Evolutionary conservation across 2,329 filamentous ascomycete genomes (phyloP).

Genomic region (Talaromyces sp.): DNA sequence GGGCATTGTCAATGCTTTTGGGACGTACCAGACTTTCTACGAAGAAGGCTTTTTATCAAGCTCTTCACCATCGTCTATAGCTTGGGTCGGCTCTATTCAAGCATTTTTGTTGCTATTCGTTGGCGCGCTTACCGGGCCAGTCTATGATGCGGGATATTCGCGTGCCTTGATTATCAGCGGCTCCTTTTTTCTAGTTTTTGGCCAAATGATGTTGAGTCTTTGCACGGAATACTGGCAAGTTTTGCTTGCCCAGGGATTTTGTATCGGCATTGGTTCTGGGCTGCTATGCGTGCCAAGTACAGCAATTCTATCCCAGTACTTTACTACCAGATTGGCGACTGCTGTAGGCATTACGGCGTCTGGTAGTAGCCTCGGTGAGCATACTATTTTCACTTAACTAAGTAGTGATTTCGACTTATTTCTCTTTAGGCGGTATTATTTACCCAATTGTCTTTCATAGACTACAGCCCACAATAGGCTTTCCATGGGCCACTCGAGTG

Average conservation of each 20-base stretch:
- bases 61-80: constrained; percentile 31
- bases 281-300: constrained; percentile 25
- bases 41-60: constrained; percentile 21
- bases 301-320: constrained; percentile 23
- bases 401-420: not conserved
- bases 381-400: not conserved
- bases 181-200: constrained; percentile 31
- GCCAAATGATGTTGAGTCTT: constrained; percentile 43
- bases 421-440: constrained; percentile 48
- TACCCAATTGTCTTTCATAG: constrained; percentile 59
- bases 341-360: constrained; percentile 24
- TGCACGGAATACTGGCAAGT: constrained; percentile 44
- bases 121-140: constrained; percentile 35
- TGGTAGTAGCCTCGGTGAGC: constrained; percentile 24
- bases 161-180: constrained; percentile 20
- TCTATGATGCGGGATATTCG: constrained; percentile 39
- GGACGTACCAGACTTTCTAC: constrained; percentile 44
- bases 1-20: constrained; percentile 28
- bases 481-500: constrained; percentile 54
- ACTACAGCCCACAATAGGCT: constrained; percentile 49
- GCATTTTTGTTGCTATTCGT: constrained; percentile 41
- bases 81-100: constrained; percentile 43
- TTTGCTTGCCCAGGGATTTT: constrained; percentile 41
- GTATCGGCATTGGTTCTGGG: constrained; percentile 38
- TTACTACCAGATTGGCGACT: constrained; percentile 20